Conservation (phyloP, 2,329 filamentous ascomycete species). For the Fusarium begoniae region DNA sequence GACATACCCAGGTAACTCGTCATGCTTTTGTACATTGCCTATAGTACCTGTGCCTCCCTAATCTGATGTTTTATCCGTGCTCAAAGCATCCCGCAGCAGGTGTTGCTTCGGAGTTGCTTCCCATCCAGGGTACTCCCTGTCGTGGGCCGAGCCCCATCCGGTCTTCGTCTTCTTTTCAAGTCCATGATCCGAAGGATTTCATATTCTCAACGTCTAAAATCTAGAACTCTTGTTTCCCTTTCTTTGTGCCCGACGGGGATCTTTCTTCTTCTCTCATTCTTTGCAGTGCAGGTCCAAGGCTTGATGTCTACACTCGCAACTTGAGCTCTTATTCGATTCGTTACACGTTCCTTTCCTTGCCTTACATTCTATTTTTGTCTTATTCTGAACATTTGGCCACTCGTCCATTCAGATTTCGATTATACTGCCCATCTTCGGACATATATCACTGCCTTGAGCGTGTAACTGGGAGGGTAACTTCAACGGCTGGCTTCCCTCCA, state of each 20-base stretch:
- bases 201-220: slow-evolving; percentile 1
- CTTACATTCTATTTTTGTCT: slow-evolving; percentile 1
- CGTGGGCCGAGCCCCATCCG: slow-evolving; percentile 23
- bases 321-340: slow-evolving; percentile 24
- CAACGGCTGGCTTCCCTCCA: not conserved
- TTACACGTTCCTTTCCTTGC: slow-evolving; percentile 30
- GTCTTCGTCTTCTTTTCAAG: slow-evolving; percentile 6
- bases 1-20: not conserved
- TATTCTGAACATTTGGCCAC: not conserved
- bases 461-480: not conserved
- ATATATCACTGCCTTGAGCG: not conserved
- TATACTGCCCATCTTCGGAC: not conserved
- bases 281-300: slow-evolving; percentile 29
- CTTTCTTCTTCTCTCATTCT: slow-evolving; percentile 7
- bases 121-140: slow-evolving; percentile 31
- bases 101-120: slow-evolving; percentile 35
- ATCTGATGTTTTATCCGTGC: slow-evolving; percentile 22
- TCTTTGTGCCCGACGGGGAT: slow-evolving; percentile 9
- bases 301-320: slow-evolving; percentile 34
- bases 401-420: not conserved
- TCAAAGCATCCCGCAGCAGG: slow-evolving; percentile 29
- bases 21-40: not conserved
- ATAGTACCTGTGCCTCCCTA: not conserved
- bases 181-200: slow-evolving; percentile 10
- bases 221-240: slow-evolving; percentile 19